Conservation (phyloP, 140 eudicot species). For the Stevia rebaudiana region DNA sequence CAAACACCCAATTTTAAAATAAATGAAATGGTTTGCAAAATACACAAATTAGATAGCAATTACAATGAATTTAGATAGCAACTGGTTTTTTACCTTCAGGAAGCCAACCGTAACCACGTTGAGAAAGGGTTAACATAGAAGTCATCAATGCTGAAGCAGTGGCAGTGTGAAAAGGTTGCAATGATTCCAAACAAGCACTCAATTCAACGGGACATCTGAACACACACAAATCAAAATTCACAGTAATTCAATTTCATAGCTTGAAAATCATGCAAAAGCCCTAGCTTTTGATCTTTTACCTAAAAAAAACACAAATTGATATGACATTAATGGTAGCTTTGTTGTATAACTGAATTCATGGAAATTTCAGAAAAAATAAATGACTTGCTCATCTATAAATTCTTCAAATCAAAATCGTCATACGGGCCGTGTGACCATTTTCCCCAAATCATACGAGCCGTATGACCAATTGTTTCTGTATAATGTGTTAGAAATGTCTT, state of each 20-base stretch:
- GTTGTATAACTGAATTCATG: neutral
- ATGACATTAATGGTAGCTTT: neutral
- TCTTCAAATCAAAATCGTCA: neutral
- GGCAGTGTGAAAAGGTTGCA: slow-evolving; percentile 87
- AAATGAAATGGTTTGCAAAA: neutral
- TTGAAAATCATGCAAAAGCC: neutral
- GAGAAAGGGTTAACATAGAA: slow-evolving; percentile 86
- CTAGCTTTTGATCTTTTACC: neutral
- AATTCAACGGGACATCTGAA: slow-evolving; percentile 70
- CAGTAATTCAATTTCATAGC: neutral
- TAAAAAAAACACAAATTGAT: neutral
- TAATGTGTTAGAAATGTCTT: no score
- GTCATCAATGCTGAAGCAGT: slow-evolving; percentile 99
- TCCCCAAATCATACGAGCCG: no score
- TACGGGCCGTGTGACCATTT: no score
- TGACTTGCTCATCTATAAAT: neutral
- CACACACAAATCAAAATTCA: neutral
- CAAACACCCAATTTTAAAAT: neutral
- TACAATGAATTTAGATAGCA: neutral
- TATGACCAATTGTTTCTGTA: no score
- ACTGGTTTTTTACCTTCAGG: slow-evolving; percentile 53
- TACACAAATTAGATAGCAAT: neutral
- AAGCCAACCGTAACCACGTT: slow-evolving; percentile 69
- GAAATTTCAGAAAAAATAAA: neutral
- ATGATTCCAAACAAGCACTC: slow-evolving; percentile 76